phyloP scores from a whole-genome alignment of 352 stramenopile species.

The Poterioochromonas sp. region DNA sequence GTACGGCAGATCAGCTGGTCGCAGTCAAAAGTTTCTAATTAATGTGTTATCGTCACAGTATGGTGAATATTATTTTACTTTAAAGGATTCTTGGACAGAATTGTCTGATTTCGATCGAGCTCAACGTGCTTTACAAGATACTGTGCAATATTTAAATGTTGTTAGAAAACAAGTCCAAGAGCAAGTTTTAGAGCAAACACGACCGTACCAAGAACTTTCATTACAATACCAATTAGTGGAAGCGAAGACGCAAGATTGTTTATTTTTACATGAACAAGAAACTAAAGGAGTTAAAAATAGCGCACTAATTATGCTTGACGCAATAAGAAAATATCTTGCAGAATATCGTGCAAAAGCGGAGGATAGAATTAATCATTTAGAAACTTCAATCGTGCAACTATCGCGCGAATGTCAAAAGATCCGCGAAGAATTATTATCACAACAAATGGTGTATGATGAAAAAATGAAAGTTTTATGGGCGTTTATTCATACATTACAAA shows the following conservation, averaged over 20 bases:
- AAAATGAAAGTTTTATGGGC: constrained; percentile 19
- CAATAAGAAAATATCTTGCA: not conserved
- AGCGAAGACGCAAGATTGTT: not conserved
- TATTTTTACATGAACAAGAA: not conserved
- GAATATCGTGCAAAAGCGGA: not conserved
- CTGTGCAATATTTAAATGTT: constrained; percentile 3
- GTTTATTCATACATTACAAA: constrained; percentile 31
- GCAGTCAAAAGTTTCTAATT: not conserved
- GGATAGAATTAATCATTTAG: not conserved
- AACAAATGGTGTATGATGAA: constrained; percentile 2
- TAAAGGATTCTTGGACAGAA: constrained; percentile 5
- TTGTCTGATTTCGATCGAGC: constrained; percentile 13
- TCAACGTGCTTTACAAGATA: not conserved
- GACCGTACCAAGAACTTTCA: not conserved
- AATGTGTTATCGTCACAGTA: not conserved
- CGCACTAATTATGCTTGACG: not conserved
- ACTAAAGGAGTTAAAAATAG: not conserved
- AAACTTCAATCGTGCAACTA: not conserved
- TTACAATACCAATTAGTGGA: not conserved
- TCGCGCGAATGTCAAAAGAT: constrained; percentile 33
- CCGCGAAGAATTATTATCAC: constrained; percentile 23
- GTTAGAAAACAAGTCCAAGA: not conserved
- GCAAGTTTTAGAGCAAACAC: not conserved
- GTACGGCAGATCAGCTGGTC: not conserved
- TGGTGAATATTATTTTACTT: not conserved